Evolutionary conservation across 2,329 filamentous ascomycete genomes (phyloP).

Genomic region (Epichloe uncinata): DNA sequence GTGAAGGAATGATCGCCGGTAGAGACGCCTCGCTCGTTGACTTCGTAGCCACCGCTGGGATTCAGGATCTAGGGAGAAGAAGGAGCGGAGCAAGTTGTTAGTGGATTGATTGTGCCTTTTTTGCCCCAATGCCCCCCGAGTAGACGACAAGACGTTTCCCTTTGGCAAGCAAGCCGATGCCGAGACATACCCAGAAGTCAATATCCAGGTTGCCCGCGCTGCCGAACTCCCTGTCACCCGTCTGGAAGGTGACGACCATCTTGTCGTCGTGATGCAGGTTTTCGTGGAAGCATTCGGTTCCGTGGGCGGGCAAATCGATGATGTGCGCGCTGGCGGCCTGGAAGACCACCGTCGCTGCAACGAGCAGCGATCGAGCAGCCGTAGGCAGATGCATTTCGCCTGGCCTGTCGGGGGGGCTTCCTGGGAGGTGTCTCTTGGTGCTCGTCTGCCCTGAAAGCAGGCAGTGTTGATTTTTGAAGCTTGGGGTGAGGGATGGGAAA

Average conservation of each 20-base stretch:
- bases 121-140: no score
- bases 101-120: background rate
- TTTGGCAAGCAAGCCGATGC: background rate
- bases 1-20: constrained; percentile 91
- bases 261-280: constrained; percentile 81
- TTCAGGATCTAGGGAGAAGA: constrained; percentile 53
- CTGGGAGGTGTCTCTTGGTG: no score
- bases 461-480: no score
- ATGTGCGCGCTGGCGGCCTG: constrained; percentile 71
- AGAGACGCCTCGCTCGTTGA: constrained; percentile 68
- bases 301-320: constrained; percentile 87
- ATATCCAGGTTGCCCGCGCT: constrained; percentile 89
- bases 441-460: no score
- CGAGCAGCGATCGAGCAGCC: constrained; percentile 29
- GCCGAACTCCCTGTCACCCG: constrained; percentile 91
- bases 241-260: constrained; percentile 98
- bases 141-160: no score
- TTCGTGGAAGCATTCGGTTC: constrained; percentile 97
- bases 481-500: background rate
- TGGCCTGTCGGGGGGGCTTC: background rate
- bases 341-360: constrained; percentile 25
- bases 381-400: constrained; percentile 17
- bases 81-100: background rate
- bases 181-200: constrained; percentile 78
- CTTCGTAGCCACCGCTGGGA: constrained; percentile 60